These are phyloP conservation scores for Cocos nucifera DNA, from an alignment of 176 grass and related monocot genomes.

Conservation along the genomic window DNA sequence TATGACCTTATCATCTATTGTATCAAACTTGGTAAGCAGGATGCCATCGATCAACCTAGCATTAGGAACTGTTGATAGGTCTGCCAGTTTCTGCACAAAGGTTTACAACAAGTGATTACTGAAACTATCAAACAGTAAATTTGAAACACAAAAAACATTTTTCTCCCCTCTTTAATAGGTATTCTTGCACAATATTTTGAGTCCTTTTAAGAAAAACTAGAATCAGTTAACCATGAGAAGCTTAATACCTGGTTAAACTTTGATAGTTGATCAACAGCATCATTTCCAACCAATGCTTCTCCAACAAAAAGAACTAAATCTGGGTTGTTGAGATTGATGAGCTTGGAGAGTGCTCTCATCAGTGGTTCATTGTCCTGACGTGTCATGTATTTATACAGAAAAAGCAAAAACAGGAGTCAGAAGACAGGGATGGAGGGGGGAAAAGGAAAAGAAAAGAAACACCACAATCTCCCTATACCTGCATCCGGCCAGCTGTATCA, in stretches of 20 bases:
- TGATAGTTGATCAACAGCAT: constrained; percentile 84
- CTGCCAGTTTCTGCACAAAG: constrained; percentile 71
- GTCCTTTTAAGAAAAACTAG: too few relatives aligned
- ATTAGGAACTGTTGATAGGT: constrained; percentile 60
- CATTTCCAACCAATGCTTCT: constrained; percentile 89
- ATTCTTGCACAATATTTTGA: too few relatives aligned
- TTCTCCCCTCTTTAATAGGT: too few relatives aligned
- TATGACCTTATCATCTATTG: constrained; percentile 78
- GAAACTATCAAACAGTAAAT: too few relatives aligned
- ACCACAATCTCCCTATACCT: constrained; percentile 29
- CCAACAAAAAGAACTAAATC: constrained; percentile 91
- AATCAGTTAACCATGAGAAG: too few relatives aligned
- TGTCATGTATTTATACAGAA: not conserved
- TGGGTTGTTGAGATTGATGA: constrained; percentile 90
- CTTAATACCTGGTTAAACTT: constrained; percentile 77
- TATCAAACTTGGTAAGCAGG: constrained; percentile 96
- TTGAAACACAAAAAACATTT: too few relatives aligned
- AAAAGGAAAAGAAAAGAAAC: not conserved
- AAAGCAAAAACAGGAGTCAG: too few relatives aligned
- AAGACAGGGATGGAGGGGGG: too few relatives aligned
- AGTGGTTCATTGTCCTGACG: constrained; percentile 90
- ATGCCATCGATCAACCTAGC: constrained; percentile 91
- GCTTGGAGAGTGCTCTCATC: constrained; percentile 94
- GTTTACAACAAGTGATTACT: not conserved
- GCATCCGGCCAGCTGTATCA: constrained; percentile 92